phyloP scores from a whole-genome alignment of 352 stramenopile genomes.

The Saprolegnia parasitica region DNA sequence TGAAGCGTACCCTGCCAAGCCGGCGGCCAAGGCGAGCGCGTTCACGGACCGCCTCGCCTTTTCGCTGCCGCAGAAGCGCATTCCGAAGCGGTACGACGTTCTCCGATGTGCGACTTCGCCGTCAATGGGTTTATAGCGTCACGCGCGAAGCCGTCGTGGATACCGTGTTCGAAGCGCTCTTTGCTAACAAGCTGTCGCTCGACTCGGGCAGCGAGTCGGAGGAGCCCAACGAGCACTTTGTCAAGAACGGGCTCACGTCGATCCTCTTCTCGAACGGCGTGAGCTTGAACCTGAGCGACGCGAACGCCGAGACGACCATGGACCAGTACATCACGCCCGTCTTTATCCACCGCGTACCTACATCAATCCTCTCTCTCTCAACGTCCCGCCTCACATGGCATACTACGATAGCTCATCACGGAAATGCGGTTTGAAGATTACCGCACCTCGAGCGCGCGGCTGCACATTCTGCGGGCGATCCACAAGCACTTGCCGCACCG shows the following conservation, averaged over 20 bases:
- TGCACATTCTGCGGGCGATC: conserved; percentile 82
- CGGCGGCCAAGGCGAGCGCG: conserved; percentile 37
- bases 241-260: conserved; percentile 70
- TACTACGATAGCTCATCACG: conserved; percentile 48
- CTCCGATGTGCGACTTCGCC: too few relatives aligned
- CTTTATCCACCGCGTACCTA: conserved; percentile 60
- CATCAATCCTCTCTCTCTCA: background rate
- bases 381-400: background rate
- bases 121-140: conserved; percentile 34
- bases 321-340: conserved; percentile 69
- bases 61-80: conserved; percentile 73
- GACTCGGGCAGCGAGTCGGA: conserved; percentile 71
- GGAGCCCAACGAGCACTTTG: conserved; percentile 78
- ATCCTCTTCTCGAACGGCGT: conserved; percentile 73
- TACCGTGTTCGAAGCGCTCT: conserved; percentile 73
- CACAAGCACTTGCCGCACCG: conserved; percentile 66
- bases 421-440: conserved; percentile 83
- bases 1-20: conserved; percentile 60
- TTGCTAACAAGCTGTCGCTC: conserved; percentile 38
- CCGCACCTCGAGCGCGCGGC: conserved; percentile 68
- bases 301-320: conserved; percentile 42
- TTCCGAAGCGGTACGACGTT: conserved; percentile 53
- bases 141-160: conserved; percentile 79
- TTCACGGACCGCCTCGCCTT: conserved; percentile 69
- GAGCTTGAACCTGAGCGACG: conserved; percentile 31